Evolutionary conservation across 768 basidiomycete species (phyloP).

Genomic region (Mycena leptocephala): DNA sequence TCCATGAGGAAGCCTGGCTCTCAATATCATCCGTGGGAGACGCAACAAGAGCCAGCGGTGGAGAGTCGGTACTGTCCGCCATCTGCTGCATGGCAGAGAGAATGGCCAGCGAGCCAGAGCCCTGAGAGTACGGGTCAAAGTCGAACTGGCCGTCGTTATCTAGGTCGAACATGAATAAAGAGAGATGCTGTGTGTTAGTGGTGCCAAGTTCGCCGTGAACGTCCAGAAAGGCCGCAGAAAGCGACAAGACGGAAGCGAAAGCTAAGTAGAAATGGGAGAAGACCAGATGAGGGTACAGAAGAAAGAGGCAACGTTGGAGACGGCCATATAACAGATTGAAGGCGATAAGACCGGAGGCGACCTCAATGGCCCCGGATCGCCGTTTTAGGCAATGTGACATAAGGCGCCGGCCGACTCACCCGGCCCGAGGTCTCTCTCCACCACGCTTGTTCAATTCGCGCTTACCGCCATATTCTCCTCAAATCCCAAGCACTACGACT

Average conservation of each 20-base stretch:
- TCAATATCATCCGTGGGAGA: conserved; percentile 32
- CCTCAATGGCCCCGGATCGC: background rate
- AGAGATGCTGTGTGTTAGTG: background rate
- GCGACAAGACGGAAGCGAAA: background rate
- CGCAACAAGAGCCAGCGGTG: conserved; percentile 9
- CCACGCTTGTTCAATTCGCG: too few species aligned
- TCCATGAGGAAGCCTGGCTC: conserved; percentile 46
- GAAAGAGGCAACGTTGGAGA: conserved; percentile 3
- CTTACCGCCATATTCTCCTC: too few species aligned
- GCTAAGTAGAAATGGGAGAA: background rate
- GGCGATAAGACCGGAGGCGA: conserved; percentile 14
- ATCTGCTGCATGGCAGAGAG: conserved; percentile 29
- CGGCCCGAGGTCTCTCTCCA: too few species aligned
- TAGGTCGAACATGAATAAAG: conserved; percentile 31
- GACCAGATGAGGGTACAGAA: conserved; percentile 5
- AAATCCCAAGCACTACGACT: too few species aligned
- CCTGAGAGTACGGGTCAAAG: conserved; percentile 35
- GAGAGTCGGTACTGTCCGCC: conserved; percentile 7
- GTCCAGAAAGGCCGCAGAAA: background rate
- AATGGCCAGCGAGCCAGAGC: background rate
- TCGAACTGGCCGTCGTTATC: conserved; percentile 33
- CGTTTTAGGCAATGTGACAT: background rate
- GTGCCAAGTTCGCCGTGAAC: background rate
- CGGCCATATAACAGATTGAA: conserved; percentile 26
- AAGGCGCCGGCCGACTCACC: too few species aligned